Conservation (phyloP, 2,329 filamentous ascomycete species). For the Hypoxylon sp. region DNA sequence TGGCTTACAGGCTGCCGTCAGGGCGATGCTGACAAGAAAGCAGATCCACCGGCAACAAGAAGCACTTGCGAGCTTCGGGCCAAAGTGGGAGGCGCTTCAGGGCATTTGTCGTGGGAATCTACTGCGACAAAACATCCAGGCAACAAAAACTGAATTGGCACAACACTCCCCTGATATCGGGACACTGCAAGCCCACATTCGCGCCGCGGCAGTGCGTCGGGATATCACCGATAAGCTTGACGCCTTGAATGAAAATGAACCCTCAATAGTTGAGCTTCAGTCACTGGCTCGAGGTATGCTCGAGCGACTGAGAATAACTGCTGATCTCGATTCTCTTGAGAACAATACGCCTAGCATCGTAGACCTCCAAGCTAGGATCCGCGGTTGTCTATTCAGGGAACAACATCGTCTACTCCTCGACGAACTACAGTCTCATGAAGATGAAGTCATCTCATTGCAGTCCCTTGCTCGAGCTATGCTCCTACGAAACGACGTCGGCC, state of each 20-base stretch:
- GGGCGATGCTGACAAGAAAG: conserved; percentile 72
- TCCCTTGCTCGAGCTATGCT: conserved; percentile 84
- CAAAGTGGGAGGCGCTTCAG: conserved; percentile 67
- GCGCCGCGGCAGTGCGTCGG: conserved; percentile 69
- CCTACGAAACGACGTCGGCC: conserved; percentile 79
- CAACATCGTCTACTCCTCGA: conserved; percentile 74
- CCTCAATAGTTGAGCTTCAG: conserved; percentile 68
- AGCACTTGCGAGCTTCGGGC: conserved; percentile 64
- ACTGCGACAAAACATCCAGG: conserved; percentile 61
- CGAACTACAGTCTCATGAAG: conserved; percentile 77
- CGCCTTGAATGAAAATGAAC: conserved; percentile 61
- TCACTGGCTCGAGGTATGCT: conserved; percentile 74
- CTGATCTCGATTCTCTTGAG: conserved; percentile 69
- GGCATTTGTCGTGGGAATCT: conserved; percentile 64
- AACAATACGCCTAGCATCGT: conserved; percentile 70
- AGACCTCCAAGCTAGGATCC: conserved; percentile 75
- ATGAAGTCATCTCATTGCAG: conserved; percentile 79
- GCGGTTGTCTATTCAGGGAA: conserved; percentile 76
- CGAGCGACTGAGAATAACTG: conserved; percentile 64
- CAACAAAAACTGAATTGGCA: conserved; percentile 64
- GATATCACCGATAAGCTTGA: conserved; percentile 65
- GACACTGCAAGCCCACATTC: conserved; percentile 66
- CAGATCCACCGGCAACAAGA: conserved; percentile 67
- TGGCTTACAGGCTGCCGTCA: conserved; percentile 74
- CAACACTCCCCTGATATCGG: conserved; percentile 61